A percentile compares a stretch with the other conserved stretches of the same genome.
Conservation (phyloP, 2,329 filamentous ascomycete genomes). For the Arthroderma sp. region DNA sequence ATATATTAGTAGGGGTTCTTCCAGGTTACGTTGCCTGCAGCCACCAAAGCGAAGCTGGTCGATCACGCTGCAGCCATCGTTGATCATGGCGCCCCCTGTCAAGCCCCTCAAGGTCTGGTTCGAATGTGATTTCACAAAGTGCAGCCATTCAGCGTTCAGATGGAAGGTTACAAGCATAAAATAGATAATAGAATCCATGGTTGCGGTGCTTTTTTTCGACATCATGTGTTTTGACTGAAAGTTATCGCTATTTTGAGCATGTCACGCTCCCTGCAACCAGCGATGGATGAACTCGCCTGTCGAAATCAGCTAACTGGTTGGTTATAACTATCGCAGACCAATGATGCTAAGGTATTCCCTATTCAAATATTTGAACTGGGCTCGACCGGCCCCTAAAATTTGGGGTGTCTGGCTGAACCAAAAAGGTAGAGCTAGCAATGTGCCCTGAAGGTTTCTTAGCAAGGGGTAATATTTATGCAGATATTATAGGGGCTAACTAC, state of each 20-base stretch:
- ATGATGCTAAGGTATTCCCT: not conserved
- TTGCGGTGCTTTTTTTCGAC: not conserved
- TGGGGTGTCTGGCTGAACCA: no score
- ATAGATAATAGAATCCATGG: not conserved
- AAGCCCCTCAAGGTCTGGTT: not conserved
- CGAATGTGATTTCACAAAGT: not conserved
- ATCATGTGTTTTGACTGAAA: not conserved
- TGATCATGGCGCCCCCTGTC: not conserved
- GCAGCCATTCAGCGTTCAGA: not conserved
- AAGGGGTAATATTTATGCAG: no score
- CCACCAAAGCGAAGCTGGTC: not conserved
- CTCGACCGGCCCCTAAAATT: not conserved
- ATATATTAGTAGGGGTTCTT: not conserved
- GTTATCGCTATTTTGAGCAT: no score
- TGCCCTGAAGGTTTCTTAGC: no score
- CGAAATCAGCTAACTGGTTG: not conserved
- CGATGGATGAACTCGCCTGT: no score
- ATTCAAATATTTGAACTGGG: not conserved
- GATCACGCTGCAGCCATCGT: not conserved
- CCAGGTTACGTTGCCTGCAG: not conserved
- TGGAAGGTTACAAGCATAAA: not conserved
- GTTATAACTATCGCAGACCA: not conserved
- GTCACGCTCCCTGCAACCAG: not conserved
- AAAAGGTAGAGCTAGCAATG: no score
- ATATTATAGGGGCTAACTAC: no score